A percentile compares a stretch with the other conserved stretches of the same genome.
Conservation (phyloP, 164 flowering plant genomes). For the Aristolochia fimbriata region DNA sequence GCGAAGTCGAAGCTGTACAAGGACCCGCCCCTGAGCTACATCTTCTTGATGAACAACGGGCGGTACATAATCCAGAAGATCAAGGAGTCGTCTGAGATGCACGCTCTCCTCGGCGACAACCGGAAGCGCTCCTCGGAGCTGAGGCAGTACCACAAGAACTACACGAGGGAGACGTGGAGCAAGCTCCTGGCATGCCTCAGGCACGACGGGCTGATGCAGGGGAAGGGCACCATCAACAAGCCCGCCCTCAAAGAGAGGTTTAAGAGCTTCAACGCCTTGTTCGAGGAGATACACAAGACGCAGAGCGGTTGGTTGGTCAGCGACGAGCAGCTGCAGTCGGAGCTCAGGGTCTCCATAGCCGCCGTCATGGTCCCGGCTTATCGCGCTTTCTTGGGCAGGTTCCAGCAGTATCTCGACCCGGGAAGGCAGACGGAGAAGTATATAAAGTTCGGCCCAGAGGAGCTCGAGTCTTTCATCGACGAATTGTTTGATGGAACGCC, state of each 20-base stretch:
- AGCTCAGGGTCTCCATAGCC: slow-evolving; percentile 69
- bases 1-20: slow-evolving; percentile 58
- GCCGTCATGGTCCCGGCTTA: slow-evolving; percentile 84
- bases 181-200: slow-evolving; percentile 39
- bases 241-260: slow-evolving; percentile 68
- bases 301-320: slow-evolving; percentile 85
- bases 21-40: slow-evolving; percentile 46
- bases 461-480: slow-evolving; percentile 64
- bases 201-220: slow-evolving; percentile 46
- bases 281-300: slow-evolving; percentile 76
- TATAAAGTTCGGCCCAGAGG: slow-evolving; percentile 79
- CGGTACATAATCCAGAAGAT: slow-evolving; percentile 75
- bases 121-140: slow-evolving; percentile 52
- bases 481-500: slow-evolving; percentile 73
- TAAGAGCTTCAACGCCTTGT: slow-evolving; percentile 55
- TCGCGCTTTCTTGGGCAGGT: slow-evolving; percentile 72
- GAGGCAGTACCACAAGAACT: slow-evolving; percentile 67
- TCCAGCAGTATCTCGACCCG: slow-evolving; percentile 44
- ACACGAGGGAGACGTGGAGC: slow-evolving; percentile 78
- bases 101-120: slow-evolving; percentile 43
- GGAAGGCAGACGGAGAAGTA: slow-evolving; percentile 71
- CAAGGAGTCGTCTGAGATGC: slow-evolving; percentile 54
- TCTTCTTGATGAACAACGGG: slow-evolving; percentile 91
- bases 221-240: slow-evolving; percentile 48
- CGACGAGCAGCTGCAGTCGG: slow-evolving; percentile 83